These are phyloP conservation scores for Blastobotrys buckinghamii DNA, from an alignment of 1,139 yeast genomes.

Conservation along the genomic window DNA sequence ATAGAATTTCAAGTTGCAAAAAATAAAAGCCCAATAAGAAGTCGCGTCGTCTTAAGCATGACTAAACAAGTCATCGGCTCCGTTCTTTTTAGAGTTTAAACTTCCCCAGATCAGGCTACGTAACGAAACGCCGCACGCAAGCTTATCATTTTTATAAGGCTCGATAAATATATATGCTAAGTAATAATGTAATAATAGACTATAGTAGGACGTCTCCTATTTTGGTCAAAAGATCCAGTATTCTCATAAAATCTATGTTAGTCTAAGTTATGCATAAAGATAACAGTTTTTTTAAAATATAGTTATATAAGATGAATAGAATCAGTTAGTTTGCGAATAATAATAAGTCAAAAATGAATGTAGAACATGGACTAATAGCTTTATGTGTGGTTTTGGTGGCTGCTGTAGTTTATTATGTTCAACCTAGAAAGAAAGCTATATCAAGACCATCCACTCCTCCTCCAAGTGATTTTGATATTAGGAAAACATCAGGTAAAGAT, in stretches of 20 bases:
- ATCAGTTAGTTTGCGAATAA: too few relatives aligned
- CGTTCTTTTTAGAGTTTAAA: too few relatives aligned
- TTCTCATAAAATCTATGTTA: too few relatives aligned
- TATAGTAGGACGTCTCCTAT: not conserved
- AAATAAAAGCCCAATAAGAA: too few relatives aligned
- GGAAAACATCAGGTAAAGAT: constrained; percentile 3
- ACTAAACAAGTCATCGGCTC: too few relatives aligned
- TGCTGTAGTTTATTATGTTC: not conserved
- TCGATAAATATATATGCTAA: not conserved
- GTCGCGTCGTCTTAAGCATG: too few relatives aligned
- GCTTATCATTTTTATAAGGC: not conserved
- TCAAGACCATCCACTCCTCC: not conserved
- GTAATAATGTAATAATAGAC: not conserved
- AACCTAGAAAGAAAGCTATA: not conserved
- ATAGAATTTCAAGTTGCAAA: too few relatives aligned
- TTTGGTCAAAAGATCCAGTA: not conserved
- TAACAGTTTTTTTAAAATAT: too few relatives aligned
- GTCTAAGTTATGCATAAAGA: too few relatives aligned
- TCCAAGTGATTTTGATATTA: not conserved
- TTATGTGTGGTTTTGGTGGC: not conserved
- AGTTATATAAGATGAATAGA: too few relatives aligned
- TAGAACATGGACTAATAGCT: not conserved
- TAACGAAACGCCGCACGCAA: not conserved
- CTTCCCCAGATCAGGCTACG: not conserved
- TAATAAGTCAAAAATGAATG: not conserved